Evolutionary conservation across 805 yeast genomes (phyloP).

Genomic region (Saccharomyces jurei): DNA sequence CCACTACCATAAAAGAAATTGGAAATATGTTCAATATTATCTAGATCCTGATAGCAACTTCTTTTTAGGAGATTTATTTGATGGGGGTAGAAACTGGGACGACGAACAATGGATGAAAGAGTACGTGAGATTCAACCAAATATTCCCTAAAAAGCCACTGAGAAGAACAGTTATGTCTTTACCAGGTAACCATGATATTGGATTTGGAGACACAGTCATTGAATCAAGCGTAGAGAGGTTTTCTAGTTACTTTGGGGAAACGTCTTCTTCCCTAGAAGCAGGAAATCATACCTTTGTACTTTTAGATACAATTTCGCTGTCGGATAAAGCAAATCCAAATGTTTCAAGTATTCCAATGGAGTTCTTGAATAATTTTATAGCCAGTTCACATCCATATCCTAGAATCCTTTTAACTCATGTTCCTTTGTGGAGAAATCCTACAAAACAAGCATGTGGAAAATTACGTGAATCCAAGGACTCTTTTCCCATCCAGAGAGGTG

Average conservation of each 20-base stretch:
- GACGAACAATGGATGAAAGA: slow-evolving; percentile 65
- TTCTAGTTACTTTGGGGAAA: slow-evolving; percentile 61
- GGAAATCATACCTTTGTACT: slow-evolving; percentile 68
- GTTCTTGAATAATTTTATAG: slow-evolving; percentile 40
- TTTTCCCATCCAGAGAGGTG: slow-evolving; percentile 68
- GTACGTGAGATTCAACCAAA: slow-evolving; percentile 52
- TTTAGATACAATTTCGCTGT: slow-evolving; percentile 76
- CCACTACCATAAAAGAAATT: slow-evolving; percentile 70
- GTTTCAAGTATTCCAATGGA: slow-evolving; percentile 41
- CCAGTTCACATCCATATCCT: slow-evolving; percentile 36
- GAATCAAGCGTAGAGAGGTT: slow-evolving; percentile 54
- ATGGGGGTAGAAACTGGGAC: slow-evolving; percentile 89
- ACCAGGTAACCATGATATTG: slow-evolving; percentile 97
- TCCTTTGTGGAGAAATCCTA: slow-evolving; percentile 69
- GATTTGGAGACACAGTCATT: slow-evolving; percentile 71
- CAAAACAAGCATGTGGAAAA: slow-evolving; percentile 62
- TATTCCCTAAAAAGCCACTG: slow-evolving; percentile 53
- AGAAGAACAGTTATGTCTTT: slow-evolving; percentile 38
- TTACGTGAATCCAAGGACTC: slow-evolving; percentile 56
- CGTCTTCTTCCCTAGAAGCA: slow-evolving; percentile 44
- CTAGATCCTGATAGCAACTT: slow-evolving; percentile 70
- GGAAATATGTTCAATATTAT: slow-evolving; percentile 45
- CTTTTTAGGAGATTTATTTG: slow-evolving; percentile 87
- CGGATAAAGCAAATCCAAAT: slow-evolving; percentile 43
- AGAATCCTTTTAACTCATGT: slow-evolving; percentile 76